Conservation (phyloP, 495 filamentous ascomycete genomes). For the Terfezia claveryi region DNA sequence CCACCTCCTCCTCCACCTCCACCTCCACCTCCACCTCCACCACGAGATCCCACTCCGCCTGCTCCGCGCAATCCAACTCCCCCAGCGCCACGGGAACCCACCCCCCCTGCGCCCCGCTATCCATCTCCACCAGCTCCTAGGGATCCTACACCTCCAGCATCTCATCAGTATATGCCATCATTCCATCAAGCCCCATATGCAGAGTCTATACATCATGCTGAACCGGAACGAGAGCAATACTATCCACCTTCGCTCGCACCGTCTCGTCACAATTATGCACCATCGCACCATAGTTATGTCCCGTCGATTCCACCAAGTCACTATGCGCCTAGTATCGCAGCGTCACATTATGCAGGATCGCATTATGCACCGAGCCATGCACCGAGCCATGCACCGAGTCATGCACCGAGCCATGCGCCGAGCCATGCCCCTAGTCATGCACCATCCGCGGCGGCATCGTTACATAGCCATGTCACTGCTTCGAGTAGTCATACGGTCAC, state of each 20-base stretch:
- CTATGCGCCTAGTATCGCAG: too few relatives aligned
- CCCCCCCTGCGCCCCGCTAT: constrained; percentile 2
- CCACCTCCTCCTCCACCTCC: constrained; percentile 8
- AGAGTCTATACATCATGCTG: background rate
- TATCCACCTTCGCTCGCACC: background rate
- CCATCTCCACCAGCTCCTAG: constrained; percentile 2
- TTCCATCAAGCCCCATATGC: background rate
- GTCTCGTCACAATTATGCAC: background rate
- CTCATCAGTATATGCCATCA: background rate
- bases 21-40: constrained; percentile 6
- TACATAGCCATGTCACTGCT: too few relatives aligned
- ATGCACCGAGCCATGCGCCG: too few relatives aligned
- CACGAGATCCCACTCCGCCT: background rate
- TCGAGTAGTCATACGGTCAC: too few relatives aligned
- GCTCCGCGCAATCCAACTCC: constrained; percentile 1
- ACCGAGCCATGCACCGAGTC: too few relatives aligned
- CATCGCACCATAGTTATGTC: background rate
- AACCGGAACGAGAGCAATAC: background rate
- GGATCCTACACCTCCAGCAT: background rate
- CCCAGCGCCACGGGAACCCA: constrained; percentile 2
- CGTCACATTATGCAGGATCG: too few relatives aligned
- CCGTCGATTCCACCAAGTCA: too few relatives aligned
- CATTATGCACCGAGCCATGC: too few relatives aligned
- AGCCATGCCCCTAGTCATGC: too few relatives aligned
- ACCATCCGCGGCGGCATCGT: too few relatives aligned